These are phyloP conservation scores for Choanephora cucurbitarum DNA, from an alignment of 371 early-diverging fungal species.

Conservation along the genomic window DNA sequence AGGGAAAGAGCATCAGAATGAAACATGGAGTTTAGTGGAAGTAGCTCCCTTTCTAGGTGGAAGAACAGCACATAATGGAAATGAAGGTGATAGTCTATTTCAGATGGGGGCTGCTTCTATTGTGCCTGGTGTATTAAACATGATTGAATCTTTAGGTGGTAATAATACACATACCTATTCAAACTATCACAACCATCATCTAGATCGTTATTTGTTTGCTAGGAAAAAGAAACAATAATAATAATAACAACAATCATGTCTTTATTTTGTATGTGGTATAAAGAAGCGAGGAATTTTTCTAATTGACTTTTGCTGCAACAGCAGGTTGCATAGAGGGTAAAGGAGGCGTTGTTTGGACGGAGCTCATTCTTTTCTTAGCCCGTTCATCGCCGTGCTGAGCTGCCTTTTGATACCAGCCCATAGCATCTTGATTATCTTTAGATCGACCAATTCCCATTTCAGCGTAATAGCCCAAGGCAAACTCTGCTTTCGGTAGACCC, in stretches of 20 bases:
- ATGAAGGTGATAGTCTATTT: constrained; percentile 36
- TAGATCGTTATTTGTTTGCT: neutral
- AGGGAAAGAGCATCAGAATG: constrained; percentile 16
- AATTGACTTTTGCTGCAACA: neutral
- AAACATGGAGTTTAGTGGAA: constrained; percentile 53
- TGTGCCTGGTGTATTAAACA: constrained; percentile 38
- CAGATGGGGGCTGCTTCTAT: constrained; percentile 37
- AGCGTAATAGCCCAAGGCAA: constrained; percentile 83
- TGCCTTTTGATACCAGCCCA: constrained; percentile 79
- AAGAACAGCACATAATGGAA: constrained; percentile 32
- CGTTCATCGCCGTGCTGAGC: constrained; percentile 78
- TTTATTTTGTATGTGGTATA: too few relatives aligned
- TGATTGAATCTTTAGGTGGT: constrained; percentile 27
- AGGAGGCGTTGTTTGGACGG: neutral
- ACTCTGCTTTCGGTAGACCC: constrained; percentile 80
- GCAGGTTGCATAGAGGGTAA: neutral
- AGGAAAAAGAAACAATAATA: neutral
- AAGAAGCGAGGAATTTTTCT: too few relatives aligned
- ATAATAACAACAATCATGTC: too few relatives aligned
- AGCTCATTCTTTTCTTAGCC: constrained; percentile 36
- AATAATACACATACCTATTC: neutral
- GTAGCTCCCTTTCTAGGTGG: constrained; percentile 44
- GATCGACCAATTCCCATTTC: constrained; percentile 78
- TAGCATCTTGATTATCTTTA: constrained; percentile 64
- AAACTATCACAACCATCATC: neutral